These are phyloP conservation scores for Microcyclosporella mali DNA, from an alignment of 2,329 filamentous ascomycete genomes.

Conservation along the genomic window DNA sequence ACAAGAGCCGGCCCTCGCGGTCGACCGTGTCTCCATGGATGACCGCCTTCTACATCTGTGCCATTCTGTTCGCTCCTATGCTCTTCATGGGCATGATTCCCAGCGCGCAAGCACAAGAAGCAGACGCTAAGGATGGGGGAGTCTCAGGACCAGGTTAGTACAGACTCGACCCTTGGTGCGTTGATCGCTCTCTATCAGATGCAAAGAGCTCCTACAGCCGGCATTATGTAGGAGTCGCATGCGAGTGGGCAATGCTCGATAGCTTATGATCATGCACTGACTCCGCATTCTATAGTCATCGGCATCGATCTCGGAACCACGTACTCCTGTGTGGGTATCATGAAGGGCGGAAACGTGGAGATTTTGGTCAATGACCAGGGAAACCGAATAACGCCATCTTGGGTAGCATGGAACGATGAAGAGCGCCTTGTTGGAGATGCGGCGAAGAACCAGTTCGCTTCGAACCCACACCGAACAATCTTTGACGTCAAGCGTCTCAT, in stretches of 20 bases:
- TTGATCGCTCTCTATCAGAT: neutral
- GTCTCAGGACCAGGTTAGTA: conserved; percentile 57
- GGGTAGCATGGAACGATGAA: conserved; percentile 69
- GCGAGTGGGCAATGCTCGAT: no score
- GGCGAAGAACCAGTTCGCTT: conserved; percentile 79
- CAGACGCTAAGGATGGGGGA: conserved; percentile 68
- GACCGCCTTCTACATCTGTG: conserved; percentile 83
- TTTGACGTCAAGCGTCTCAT: conserved; percentile 48
- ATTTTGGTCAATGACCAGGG: conserved; percentile 95
- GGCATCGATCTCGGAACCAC: conserved; percentile 95
- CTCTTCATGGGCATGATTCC: conserved; percentile 64
- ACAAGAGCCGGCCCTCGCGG: conserved; percentile 25
- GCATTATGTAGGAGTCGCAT: no score
- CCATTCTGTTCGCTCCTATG: conserved; percentile 78
- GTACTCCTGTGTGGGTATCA: conserved; percentile 82
- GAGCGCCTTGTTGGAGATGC: conserved; percentile 96
- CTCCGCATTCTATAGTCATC: conserved; percentile 54
- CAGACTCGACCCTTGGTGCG: neutral
- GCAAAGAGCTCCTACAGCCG: no score
- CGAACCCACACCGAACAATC: conserved; percentile 45
- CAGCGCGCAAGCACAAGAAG: conserved; percentile 58
- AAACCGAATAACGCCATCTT: conserved; percentile 82
- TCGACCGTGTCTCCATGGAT: conserved; percentile 51
- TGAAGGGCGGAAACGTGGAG: conserved; percentile 91
- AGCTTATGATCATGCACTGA: no score